Percentiles rank a stretch among this genome's conserved stretches.
phyloP scores from a whole-genome alignment of 2,329 filamentous ascomycete species.

The Aspergillus sp. region DNA sequence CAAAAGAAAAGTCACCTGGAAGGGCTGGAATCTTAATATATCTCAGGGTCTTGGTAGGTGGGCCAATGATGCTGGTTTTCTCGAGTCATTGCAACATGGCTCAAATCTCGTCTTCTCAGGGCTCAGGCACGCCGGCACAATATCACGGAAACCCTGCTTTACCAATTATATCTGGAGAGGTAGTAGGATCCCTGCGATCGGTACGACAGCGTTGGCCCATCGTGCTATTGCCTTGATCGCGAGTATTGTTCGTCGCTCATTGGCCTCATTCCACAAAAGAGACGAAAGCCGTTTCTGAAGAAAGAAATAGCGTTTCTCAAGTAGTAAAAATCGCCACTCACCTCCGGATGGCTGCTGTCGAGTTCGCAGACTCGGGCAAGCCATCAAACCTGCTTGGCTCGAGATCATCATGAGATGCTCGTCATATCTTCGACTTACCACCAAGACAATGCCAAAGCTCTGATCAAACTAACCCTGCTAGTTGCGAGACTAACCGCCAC shows the following conservation, averaged over 20 bases:
- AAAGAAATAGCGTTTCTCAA: background rate
- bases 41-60: background rate
- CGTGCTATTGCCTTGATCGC: background rate
- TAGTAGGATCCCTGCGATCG: background rate
- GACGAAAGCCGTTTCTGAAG: background rate
- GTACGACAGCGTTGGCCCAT: background rate
- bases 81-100: background rate
- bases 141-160: background rate
- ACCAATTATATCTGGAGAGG: background rate
- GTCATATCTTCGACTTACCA: constrained; percentile 9
- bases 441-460: constrained; percentile 1
- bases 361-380: background rate
- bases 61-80: background rate
- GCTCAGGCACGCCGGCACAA: background rate
- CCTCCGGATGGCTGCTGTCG: background rate
- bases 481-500: constrained; percentile 7
- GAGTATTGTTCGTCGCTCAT: background rate
- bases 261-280: background rate
- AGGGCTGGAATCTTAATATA: background rate
- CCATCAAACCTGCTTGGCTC: constrained; percentile 5
- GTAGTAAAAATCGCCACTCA: background rate
- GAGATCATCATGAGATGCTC: constrained; percentile 15
- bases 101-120: background rate
- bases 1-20: background rate
- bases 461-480: background rate